A percentile compares a stretch with the other conserved stretches of the same genome.
These are phyloP conservation scores for Solanum bulbocastanum DNA, from an alignment of 257 asterid genomes.

Conservation along the genomic window DNA sequence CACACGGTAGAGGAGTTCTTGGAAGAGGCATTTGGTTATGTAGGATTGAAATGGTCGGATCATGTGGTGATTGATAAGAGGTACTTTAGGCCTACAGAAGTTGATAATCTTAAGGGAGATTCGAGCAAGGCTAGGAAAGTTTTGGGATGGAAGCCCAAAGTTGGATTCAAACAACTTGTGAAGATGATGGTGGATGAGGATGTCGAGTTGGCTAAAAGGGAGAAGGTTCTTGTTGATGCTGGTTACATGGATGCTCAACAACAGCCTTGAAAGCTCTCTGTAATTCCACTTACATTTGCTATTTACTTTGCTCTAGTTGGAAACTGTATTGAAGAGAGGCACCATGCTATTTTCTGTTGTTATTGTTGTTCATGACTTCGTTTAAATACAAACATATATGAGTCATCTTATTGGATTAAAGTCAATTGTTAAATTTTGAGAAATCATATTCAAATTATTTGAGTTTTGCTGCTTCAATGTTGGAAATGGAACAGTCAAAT, in stretches of 20 bases:
- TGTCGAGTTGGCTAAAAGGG: constrained; percentile 83
- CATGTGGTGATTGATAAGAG: constrained; percentile 84
- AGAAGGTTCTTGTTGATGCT: constrained; percentile 96
- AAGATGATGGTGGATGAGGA: constrained; percentile 99
- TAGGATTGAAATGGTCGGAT: constrained; percentile 77
- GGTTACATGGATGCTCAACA: constrained; percentile 96
- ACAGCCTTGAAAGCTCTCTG: constrained; percentile 47
- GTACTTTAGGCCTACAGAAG: constrained; percentile 82
- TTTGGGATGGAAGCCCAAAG: constrained; percentile 82
- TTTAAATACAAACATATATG: not conserved
- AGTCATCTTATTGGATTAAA: not conserved
- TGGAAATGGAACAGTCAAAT: not conserved
- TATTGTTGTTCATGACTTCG: not conserved
- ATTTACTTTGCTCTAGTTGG: not conserved
- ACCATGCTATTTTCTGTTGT: not conserved
- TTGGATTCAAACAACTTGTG: constrained; percentile 81
- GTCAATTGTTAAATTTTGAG: not conserved
- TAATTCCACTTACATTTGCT: not conserved
- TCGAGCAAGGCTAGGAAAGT: constrained; percentile 70
- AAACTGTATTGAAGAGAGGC: not conserved
- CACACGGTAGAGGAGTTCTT: constrained; percentile 91
- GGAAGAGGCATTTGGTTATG: constrained; percentile 58
- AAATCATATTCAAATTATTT: not conserved
- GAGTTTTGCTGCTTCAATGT: not conserved
- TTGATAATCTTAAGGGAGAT: constrained; percentile 81